Conservation (phyloP, 139 green algal genomes). For the Micromonas pusilla region DNA sequence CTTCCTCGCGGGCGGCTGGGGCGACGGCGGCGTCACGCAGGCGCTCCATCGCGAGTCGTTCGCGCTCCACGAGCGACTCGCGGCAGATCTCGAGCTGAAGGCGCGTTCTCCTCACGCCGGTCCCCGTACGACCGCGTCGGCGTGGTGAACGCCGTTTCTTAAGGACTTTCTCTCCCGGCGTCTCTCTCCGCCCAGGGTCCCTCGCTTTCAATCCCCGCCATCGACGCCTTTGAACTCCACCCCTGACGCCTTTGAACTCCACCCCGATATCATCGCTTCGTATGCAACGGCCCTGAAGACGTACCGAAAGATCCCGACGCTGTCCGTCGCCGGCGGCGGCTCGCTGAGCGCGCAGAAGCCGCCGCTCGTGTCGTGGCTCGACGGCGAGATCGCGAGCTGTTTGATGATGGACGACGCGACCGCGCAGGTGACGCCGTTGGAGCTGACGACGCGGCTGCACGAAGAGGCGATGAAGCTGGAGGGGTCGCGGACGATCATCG, state of each 20-base stretch:
- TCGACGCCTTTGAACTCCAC: no score
- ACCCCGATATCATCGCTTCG: no score
- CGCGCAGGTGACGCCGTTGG: constrained; percentile 32
- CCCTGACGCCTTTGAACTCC: no score
- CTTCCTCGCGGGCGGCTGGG: constrained; percentile 44
- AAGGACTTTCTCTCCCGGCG: no score
- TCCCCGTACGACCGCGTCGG: no score
- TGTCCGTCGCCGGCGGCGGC: constrained; percentile 14
- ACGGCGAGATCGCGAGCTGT: constrained; percentile 11
- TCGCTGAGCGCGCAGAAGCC: background rate
- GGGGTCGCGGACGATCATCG: background rate
- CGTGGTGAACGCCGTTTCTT: no score
- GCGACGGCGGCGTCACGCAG: constrained; percentile 17
- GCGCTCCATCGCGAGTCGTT: constrained; percentile 37
- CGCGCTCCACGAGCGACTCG: constrained; percentile 42
- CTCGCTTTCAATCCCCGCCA: no score
- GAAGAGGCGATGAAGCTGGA: background rate
- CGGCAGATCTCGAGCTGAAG: constrained; percentile 32
- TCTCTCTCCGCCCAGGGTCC: no score
- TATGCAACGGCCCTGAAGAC: no score
- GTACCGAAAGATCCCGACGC: constrained; percentile 32
- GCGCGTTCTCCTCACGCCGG: no score
- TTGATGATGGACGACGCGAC: constrained; percentile 23
- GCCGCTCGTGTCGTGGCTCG: constrained; percentile 18
- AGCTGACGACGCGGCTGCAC: constrained; percentile 28